Base-by-base conservation (phyloP, 1,284 basidiomycete genomes). In the Omphalotus olearius region DNA sequence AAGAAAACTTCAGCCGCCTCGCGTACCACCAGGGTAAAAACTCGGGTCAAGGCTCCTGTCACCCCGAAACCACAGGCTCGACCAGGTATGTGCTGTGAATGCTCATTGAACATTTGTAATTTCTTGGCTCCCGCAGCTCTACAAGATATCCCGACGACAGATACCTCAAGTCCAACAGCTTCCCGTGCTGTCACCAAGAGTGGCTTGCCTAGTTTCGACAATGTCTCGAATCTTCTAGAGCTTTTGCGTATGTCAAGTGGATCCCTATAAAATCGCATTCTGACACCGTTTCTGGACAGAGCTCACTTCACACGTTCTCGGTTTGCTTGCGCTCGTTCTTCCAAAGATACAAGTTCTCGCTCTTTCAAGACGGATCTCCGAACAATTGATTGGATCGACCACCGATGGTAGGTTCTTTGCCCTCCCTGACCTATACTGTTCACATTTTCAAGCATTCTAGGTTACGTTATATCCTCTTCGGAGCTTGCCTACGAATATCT, bases 401-500 rank as follows among this genome's bases (percentile, higher is more conserved):
- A 75, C 71, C 25, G 79, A 88, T 65, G 78, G 86, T 86, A 55
- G 50, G 69, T 51, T 28, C 41, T 14, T 23, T 30, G 33, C 38
- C 30, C 17, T 9, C n/a, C 44, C 18, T 11, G 7, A 3, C n/a
- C 6, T 11, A 23, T 23, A 4, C 28, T 16, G 41, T 30, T 28
- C n/a, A 26, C 14, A n/a, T n/a, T 26, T 30, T 49, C 6, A 20
- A 26, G 5, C n/a, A 35, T 41, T 16, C 20, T 60, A 92, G 92
- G 73, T 4, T 90, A 84, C 59, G 71, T 91, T 7, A 66, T 69
- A 1, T 70, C 81, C 1, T 91, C 87, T 1, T 70, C 85, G 1
- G 80, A 85, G 28, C 76, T 95, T 1, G 92, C 87, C 0, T 74
- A 82, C 43, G 88, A 93, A 61, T 92, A 93, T 60, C 70, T 84